Evolutionary conservation across 441 rosid species (phyloP), one percentile per base, ranked within the genome.

Genomic region (Euphorbia neoarborescens): DNA sequence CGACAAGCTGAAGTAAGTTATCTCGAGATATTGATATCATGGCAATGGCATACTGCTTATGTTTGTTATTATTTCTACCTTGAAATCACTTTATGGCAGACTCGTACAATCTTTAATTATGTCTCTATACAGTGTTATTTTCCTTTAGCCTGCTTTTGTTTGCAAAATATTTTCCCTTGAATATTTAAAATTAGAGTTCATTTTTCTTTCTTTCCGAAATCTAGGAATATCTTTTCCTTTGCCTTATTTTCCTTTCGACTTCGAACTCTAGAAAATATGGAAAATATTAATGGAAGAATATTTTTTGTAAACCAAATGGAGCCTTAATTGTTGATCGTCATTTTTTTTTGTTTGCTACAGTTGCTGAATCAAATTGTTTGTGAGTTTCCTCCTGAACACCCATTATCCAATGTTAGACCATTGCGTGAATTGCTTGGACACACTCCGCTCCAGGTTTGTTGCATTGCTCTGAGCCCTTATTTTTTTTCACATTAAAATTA

Each of bases 331-430:
- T 51, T 19, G 1, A 66, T 54, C 19, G 68, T 28, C 30, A 12
- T 73, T 62, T 71, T 25, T 24, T 72, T 50, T 11, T n/a, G n/a
- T n/a, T 72, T 46, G 42, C 64, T 81, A 82, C 88, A 91, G 99
- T 78, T 94, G 85, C 84, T 94, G 73, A 94, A 94, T 78, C 96
- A 94, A 90, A 94, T 94, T 74, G 95, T 91, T 3, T 94, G 99
- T 0, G 99, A 94, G 84, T 90, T 94, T 79, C 97, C 99, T 54
- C 94, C 97, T 19, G 99, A 94, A 71, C 99, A 94, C 75, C 99
- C 96, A 0, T 77, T 94, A 71, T 83, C 99, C 72, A 89, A 69
- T 69, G 86, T 78, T 68, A 85, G 92, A 84, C 99, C 99, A 69
- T 83, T 94, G 70, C 95, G 96, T 15, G 99, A 94, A 80, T 83